Conservation (phyloP, 257 asterid genomes). For the Gentiana dahurica region DNA sequence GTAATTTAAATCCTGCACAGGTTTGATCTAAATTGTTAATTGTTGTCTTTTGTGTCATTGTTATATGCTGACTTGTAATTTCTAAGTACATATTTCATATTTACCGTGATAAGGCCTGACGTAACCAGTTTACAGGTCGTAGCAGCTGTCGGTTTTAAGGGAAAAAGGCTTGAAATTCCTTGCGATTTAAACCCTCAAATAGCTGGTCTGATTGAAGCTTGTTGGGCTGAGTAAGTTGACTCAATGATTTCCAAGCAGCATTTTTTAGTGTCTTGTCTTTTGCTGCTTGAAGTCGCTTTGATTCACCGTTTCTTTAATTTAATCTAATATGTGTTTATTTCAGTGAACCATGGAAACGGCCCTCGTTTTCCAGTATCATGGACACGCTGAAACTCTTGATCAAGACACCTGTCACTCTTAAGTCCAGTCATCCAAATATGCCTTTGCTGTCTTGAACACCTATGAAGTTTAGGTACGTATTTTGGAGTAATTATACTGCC, state of each 20-base stretch:
- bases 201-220: slow-evolving; percentile 66
- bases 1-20: slow-evolving; percentile 82
- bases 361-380: slow-evolving; percentile 78
- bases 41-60: not conserved
- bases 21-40: slow-evolving; percentile 31
- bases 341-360: slow-evolving; percentile 94
- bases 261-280: not conserved
- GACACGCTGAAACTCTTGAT: slow-evolving; percentile 60
- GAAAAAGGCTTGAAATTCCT: slow-evolving; percentile 78
- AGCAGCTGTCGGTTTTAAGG: slow-evolving; percentile 88
- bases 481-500: not conserved
- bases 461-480: slow-evolving; percentile 2
- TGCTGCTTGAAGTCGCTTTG: not conserved
- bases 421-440: slow-evolving; percentile 38
- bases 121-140: slow-evolving; percentile 48
- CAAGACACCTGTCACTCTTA: slow-evolving; percentile 37
- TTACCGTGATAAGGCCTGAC: too few relatives aligned
- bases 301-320: slow-evolving; percentile 1
- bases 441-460: slow-evolving; percentile 26
- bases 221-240: slow-evolving; percentile 80
- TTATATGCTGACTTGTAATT: not conserved
- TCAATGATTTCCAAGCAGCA: slow-evolving; percentile 6
- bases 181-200: slow-evolving; percentile 60
- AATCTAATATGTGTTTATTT: slow-evolving; percentile 12
- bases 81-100: too few relatives aligned